phyloP scores from a whole-genome alignment of 1,284 basidiomycete genomes.

The Gymnopus androsaceus region DNA sequence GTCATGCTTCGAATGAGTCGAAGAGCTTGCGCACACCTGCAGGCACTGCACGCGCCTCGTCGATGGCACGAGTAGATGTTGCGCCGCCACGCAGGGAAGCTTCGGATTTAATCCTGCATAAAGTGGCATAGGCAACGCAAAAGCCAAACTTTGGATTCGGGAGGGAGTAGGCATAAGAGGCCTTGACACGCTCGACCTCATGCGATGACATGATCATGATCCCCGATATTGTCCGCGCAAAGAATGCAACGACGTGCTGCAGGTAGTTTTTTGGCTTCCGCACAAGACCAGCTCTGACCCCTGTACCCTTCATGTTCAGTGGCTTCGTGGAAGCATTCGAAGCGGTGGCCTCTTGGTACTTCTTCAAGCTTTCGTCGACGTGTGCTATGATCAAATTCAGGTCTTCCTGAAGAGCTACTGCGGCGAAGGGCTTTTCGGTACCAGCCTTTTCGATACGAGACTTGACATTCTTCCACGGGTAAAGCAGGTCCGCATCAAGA shows the following conservation, averaged over 20 bases:
- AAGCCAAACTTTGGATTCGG: slow-evolving; percentile 41
- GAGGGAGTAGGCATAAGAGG: slow-evolving; percentile 45
- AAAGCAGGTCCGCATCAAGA: neutral
- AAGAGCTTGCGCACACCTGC: neutral
- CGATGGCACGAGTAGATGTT: neutral
- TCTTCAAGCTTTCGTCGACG: slow-evolving; percentile 29
- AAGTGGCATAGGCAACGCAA: slow-evolving; percentile 43
- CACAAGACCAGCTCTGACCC: neutral
- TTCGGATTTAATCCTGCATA: slow-evolving; percentile 52
- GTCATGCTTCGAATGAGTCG: neutral
- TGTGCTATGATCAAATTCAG: slow-evolving; percentile 36
- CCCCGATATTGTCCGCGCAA: slow-evolving; percentile 14
- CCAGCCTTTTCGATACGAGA: neutral
- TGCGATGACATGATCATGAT: neutral
- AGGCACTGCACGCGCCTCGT: neutral
- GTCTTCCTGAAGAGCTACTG: slow-evolving; percentile 26
- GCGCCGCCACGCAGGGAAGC: slow-evolving; percentile 14
- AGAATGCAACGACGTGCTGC: slow-evolving; percentile 28
- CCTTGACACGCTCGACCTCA: slow-evolving; percentile 44
- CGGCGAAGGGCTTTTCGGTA: neutral
- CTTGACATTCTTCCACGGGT: neutral
- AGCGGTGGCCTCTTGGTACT: neutral
- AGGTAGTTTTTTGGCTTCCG: neutral
- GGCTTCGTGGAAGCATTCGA: neutral
- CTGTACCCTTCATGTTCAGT: neutral